Evolutionary conservation across 2,329 filamentous ascomycete species (phyloP), one percentile per base, ranked within the genome.

Genomic region (Sporothrix globosa): DNA sequence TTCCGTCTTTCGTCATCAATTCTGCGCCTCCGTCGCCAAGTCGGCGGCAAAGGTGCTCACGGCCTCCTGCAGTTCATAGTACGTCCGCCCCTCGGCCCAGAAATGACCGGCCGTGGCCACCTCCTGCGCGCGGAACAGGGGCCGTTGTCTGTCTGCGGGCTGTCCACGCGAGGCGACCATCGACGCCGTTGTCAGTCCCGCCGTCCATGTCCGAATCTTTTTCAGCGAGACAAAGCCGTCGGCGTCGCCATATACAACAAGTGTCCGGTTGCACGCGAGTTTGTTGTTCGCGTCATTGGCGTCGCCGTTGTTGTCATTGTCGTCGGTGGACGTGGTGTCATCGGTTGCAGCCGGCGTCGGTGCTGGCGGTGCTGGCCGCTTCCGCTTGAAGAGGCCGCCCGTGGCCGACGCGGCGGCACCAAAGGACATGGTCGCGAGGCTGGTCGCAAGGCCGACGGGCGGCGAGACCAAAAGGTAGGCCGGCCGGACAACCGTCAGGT

Each of bases 221-320:
- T 83, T 85, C 3, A 82, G 82, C 0, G 89, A 86, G 1, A 92
- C 89, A 74, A 97, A 96, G 0, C 85, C 80, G 78, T 98, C 94
- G 4, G 86, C 83, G 67, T 90, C 87, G 1, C 94, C 95, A 76
- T 90, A 97, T 0, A 97, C 79, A 0, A 88, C 89, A 46, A 97
- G 78, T 0, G 90, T 90, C 0, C 84, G 83, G 75, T 89, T 84
- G 1, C 80, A 78, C 1, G 87, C 79, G 65, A 92, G 81, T 75
- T 91, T 88, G 67, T 81, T 79, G 70, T 89, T 86, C 1, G 83
- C 11, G 24, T 50, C 68, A 24, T 21, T 1, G 14, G 83, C 11
- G 19, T 50, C 68, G 24, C 13, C 2, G 14, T 11, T 27, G 19
- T 48, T 11, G 3, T 7, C 21, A 24, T 17, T 27, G 4, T 30